Evolutionary conservation across 2,329 filamentous ascomycete genomes (phyloP), one percentile per base, ranked within the genome.

Genomic region (Cladorrhinum sp.): DNA sequence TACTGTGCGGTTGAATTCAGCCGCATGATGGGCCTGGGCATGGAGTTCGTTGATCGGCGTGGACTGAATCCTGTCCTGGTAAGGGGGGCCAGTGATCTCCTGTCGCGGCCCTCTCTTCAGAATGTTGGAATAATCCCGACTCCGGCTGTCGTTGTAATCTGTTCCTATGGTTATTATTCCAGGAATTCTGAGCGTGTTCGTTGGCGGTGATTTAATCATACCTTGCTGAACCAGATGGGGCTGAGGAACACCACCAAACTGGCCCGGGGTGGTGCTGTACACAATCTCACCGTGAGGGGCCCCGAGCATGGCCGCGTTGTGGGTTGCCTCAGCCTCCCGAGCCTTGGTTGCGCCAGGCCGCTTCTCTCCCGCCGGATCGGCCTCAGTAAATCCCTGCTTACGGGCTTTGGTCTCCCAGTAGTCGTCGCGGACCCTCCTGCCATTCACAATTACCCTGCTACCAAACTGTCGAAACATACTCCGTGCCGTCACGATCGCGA

Each of bases 381-480:
- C 92, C 74, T 99, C 95, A 1, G 95, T 99, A 73, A 99, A 99
- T 10, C 95, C 95, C 76, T 99, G 95, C 76, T 98, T 99, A 53
- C 90, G 85, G 7, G 95, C 95, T 76, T 98, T 98, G 71, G 89
- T 91, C 75, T 98, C 95, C 95, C 95, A 99, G 76, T 99, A 99
- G 73, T 99, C 95, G 76, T 99, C 95, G 55, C 95, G 88, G 48
- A 99, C 95, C 61, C 95, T 84, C 64, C 94, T 85, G 33, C 95
- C 95, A 70, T 93, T 91, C 36, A 90, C 86, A 65, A 99, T 95
- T 57, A 99, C 89, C 65, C 95, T 86, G 74, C 93, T 97, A 54
- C 95, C 95, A 74, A 99, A 99, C 74, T 99, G 95, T 49, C 95
- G 88, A 76, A 98, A 99, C 95, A 99, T 99, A 68, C 94, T 98